Conservation (phyloP, 306 rosid genomes). For the Prunus davidiana region DNA sequence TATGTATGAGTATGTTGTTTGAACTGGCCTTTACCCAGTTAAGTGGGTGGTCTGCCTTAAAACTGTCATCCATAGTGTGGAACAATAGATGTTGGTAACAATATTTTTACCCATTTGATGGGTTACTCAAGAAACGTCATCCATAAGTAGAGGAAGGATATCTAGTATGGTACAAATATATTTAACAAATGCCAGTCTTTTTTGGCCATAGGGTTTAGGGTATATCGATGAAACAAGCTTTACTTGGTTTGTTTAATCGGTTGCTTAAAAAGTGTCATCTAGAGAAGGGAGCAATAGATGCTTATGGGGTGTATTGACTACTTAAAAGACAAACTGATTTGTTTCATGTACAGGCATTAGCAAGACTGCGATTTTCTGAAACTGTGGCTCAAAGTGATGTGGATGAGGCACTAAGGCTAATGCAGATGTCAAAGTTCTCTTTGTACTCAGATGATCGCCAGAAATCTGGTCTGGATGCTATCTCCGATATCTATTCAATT, state of each 20-base stretch:
- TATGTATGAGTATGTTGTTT: background rate
- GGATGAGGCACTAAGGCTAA: constrained; percentile 90
- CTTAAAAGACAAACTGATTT: constrained; percentile 8
- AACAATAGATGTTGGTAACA: too few relatives aligned
- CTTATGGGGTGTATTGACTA: background rate
- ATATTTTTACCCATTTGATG: background rate
- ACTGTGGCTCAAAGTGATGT: constrained; percentile 96
- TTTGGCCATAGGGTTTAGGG: background rate
- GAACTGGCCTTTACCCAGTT: background rate
- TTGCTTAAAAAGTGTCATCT: background rate
- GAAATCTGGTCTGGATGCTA: constrained; percentile 89
- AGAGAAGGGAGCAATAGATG: background rate
- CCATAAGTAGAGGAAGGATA: background rate
- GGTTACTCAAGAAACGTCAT: background rate
- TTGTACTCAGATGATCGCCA: constrained; percentile 94
- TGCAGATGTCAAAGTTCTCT: constrained; percentile 99
- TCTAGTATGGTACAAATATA: background rate
- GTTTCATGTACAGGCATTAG: constrained; percentile 64
- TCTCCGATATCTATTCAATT: constrained; percentile 92
- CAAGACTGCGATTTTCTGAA: constrained; percentile 87
- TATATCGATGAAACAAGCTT: background rate
- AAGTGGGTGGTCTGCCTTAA: too few relatives aligned
- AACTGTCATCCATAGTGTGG: too few relatives aligned
- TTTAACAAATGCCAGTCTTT: background rate
- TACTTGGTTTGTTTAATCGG: background rate